Evolutionary conservation across 371 early-diverging fungal genomes (phyloP), one percentile per base, ranked within the genome.

Genomic region (Mucor saturninus): DNA sequence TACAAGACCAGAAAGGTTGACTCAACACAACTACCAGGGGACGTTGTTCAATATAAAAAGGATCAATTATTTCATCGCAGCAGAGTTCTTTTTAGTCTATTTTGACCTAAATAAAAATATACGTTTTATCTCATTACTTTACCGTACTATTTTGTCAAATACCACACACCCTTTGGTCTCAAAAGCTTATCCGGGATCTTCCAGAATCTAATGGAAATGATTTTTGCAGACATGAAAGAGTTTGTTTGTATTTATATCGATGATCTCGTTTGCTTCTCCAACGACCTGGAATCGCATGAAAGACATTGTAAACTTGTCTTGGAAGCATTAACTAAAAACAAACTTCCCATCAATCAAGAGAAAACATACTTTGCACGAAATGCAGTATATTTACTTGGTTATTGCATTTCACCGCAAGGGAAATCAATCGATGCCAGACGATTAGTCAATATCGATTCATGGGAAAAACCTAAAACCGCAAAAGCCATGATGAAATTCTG

Each of bases 401-500:
- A 21, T 21, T 26, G 26, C 5, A 46, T 46, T 46, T 46, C 46
- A 4, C 6, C n/a, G 1, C 57, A 71, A 28, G 65, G 56, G 8
- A 56, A 45, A 46, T 46, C 46, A 14, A 46, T 68, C 7, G 69
- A 57, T 35, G 21, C 28, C 5, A 26, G 51, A 14, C 71, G 71
- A 9, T 15, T 70, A 6, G 51, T 54, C 10, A 45, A 63, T 64
- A 15, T 45, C 26, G 54, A 49, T 13, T 28, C 70, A 38, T 60
- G 65, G 56, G 45, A 40, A 15, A 15, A 26, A 14, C 67, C 70
- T 14, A 30, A 37, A 15, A 59, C 35, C 13, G 40, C 40, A 21
- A 70, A 64, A 38, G 40, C 64, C 39, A 40, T 67, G 13, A 64
- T 68, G 54, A 51, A 50, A 15, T 73, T 72, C 30, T n/a, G 61